These are phyloP conservation scores for Stevia rebaudiana DNA, from an alignment of 140 eudicot genomes.

Conservation along the genomic window DNA sequence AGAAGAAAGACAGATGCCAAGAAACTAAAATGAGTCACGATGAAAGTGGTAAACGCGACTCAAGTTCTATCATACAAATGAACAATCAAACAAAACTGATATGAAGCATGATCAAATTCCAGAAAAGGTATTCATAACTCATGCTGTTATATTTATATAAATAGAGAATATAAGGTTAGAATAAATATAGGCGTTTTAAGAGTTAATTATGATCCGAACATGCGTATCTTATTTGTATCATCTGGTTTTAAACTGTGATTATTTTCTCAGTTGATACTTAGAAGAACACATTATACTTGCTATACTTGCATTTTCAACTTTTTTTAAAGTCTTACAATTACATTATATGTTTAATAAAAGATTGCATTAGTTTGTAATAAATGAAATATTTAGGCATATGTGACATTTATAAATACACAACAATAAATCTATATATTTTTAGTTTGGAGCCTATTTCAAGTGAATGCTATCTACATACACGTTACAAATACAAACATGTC, in stretches of 20 bases:
- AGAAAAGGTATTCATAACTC: not conserved
- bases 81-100: not conserved
- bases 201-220: not conserved
- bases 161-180: not conserved
- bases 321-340: not conserved
- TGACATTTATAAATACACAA: not conserved
- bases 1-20: constrained; percentile 17
- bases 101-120: not conserved
- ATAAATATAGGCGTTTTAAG: not conserved
- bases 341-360: not conserved
- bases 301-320: not conserved
- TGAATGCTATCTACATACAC: constrained; percentile 13
- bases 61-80: not conserved
- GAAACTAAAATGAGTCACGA: constrained; percentile 1
- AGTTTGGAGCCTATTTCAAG: constrained; percentile 4
- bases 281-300: not conserved
- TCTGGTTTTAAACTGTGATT: not conserved
- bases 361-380: no score
- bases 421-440: not conserved
- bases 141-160: not conserved
- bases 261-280: not conserved
- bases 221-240: not conserved
- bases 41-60: not conserved
- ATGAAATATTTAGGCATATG: not conserved
- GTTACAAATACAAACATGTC: constrained; percentile 6